Conservation (phyloP, 2,329 filamentous ascomycete species). For the Ceratocystis huliohia region DNA sequence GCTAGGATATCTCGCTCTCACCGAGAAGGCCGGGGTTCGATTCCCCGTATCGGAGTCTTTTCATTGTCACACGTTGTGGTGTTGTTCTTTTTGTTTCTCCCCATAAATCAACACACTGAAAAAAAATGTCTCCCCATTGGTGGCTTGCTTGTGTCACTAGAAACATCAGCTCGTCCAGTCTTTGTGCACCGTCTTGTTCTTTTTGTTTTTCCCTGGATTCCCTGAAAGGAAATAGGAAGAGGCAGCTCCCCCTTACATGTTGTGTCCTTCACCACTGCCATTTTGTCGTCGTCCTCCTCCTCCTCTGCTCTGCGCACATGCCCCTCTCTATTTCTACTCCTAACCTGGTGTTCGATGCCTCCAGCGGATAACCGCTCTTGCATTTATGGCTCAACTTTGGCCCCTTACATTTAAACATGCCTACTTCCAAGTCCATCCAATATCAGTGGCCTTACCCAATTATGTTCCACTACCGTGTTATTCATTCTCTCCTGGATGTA, state of each 20-base stretch:
- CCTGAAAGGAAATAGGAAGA: neutral
- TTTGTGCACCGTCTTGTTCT: neutral
- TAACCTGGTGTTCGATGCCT: neutral
- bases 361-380: neutral
- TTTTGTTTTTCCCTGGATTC: neutral
- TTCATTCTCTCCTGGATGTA: neutral
- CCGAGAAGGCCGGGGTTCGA: slow-evolving; percentile 24
- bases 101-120: neutral
- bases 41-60: slow-evolving; percentile 23
- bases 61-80: too few relatives aligned
- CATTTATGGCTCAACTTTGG: neutral
- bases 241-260: neutral
- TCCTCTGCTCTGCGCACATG: neutral
- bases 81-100: neutral
- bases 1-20: slow-evolving; percentile 15
- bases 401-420: neutral
- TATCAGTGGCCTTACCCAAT: neutral
- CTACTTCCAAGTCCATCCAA: neutral
- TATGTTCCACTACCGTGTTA: neutral
- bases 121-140: neutral
- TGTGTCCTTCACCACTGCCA: neutral
- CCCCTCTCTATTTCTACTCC: neutral
- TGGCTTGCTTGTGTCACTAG: neutral
- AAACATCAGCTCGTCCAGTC: slow-evolving; percentile 5
- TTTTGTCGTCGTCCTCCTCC: neutral